phyloP scores from a whole-genome alignment of 495 filamentous ascomycete species.

The Hyaloscypha bicolor region DNA sequence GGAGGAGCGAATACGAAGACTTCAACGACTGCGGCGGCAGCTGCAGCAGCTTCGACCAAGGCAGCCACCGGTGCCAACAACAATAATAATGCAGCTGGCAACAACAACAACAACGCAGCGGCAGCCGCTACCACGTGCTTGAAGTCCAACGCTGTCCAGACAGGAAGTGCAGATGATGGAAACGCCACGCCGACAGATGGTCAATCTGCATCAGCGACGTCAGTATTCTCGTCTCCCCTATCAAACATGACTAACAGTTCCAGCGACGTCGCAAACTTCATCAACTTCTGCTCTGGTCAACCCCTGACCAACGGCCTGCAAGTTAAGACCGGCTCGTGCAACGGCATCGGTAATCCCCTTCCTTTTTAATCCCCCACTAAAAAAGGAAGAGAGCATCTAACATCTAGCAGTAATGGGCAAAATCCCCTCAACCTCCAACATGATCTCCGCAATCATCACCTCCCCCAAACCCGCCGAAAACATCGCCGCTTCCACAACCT shows the following conservation, averaged over 20 bases:
- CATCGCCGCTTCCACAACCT: slow-evolving; percentile 49
- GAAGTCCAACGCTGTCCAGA: slow-evolving; percentile 21
- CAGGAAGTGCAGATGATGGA: slow-evolving; percentile 20
- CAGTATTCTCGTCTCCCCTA: slow-evolving; percentile 24
- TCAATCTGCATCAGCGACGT: slow-evolving; percentile 59
- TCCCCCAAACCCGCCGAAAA: slow-evolving; percentile 54
- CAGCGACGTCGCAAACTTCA: slow-evolving; percentile 62
- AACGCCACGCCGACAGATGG: slow-evolving; percentile 38
- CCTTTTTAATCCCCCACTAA: slow-evolving; percentile 21
- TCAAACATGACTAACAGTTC: not conserved
- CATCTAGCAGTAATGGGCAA: slow-evolving; percentile 58
- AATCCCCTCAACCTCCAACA: slow-evolving; percentile 60
- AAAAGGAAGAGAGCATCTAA: not conserved
- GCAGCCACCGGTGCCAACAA: not conserved
- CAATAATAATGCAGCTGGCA: not conserved
- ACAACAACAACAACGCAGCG: not conserved
- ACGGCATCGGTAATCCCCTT: slow-evolving; percentile 64
- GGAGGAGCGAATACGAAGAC: not conserved
- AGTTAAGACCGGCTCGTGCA: slow-evolving; percentile 64
- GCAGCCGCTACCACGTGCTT: slow-evolving; percentile 9
- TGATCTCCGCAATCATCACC: slow-evolving; percentile 67
- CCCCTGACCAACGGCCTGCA: slow-evolving; percentile 70
- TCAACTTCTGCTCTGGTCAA: slow-evolving; percentile 68
- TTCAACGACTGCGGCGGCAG: not conserved
- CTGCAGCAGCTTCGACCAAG: not conserved